Evolutionary conservation across 2,329 filamentous ascomycete genomes (phyloP), one percentile per base, ranked within the genome.

Genomic region (Pseudogymnoascus sp.): DNA sequence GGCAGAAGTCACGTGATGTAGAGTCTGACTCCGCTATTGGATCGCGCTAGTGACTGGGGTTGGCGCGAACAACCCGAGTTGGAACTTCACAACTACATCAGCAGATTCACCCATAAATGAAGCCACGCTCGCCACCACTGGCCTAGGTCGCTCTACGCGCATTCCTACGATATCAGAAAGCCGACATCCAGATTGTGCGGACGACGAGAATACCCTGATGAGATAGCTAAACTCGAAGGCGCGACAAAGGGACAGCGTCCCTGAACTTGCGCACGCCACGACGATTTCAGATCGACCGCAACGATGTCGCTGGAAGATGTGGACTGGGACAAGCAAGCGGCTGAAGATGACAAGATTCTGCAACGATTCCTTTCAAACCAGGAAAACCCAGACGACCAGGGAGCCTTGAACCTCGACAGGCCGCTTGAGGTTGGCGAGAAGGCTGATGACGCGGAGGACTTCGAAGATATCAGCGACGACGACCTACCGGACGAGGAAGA

Each of bases 391-490:
- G 70, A 68, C 10, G 74, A 71, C 31, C 65, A 68, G 6, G 66
- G 69, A 17, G 69, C 77, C 10, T 70, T 84, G 63, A 75, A 79
- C 31, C 70, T 68, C 39, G 71, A 76, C 59, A 75, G 74, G 60
- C 72, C 79, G 24, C 82, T 87, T 65, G 85, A 86, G 66, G 79
- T 85, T 66, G 79, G 80, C 5, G 88, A 91, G 73, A 99, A 99
- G 74, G 93, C 92, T 61, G 92, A 92, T 63, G 90, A 97, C 75
- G 94, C 94, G 40, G 77, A 94, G 64, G 94, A 99, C 71, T 99
- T 82, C 68, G 91, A 90, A 71, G 90, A 96, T 70, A 92, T 97
- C 64, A 88, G 88, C 66, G 93, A 97, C 72, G 92, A 95, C 71
- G 92, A 97, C 65, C 81, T 96, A 6, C 88, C 91, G 9, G 90